These are phyloP conservation scores for Eudorina sp. DNA, from an alignment of 139 green algal species.

Conservation along the genomic window DNA sequence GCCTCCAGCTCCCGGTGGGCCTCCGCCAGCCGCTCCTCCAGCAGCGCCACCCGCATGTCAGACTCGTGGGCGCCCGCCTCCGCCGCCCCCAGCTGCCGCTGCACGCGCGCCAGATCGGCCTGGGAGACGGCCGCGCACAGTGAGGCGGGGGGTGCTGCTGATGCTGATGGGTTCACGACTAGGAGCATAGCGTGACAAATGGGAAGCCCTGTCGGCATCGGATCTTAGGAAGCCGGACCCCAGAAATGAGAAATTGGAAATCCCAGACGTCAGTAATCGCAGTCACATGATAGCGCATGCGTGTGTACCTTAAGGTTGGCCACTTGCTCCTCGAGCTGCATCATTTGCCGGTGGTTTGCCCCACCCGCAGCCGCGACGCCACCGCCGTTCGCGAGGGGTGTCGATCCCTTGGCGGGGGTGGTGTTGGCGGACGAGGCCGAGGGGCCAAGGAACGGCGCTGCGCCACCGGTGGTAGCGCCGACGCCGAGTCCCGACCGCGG, in stretches of 20 bases:
- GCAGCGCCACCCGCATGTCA: constrained; percentile 16
- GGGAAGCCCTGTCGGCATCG: too few relatives aligned
- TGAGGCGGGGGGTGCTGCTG: too few relatives aligned
- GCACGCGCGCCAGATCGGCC: not conserved
- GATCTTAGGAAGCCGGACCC: too few relatives aligned
- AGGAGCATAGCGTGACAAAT: too few relatives aligned
- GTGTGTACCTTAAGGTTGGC: constrained; percentile 39
- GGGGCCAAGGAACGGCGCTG: not conserved
- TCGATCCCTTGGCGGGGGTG: not conserved
- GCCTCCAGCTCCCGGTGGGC: not conserved
- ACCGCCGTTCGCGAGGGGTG: not conserved
- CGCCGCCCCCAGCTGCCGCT: not conserved
- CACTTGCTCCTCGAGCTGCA: constrained; percentile 3
- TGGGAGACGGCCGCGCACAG: not conserved
- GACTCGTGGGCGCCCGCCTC: not conserved
- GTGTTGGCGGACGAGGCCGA: not conserved
- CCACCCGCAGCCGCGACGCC: not conserved
- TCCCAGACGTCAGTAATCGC: too few relatives aligned
- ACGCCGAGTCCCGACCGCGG: not conserved
- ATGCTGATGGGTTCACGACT: too few relatives aligned
- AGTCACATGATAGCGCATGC: too few relatives aligned
- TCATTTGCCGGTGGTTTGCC: not conserved
- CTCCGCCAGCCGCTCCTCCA: constrained; percentile 36
- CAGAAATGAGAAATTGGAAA: too few relatives aligned
- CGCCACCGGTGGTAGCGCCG: not conserved